These are phyloP conservation scores for Baffinella frigidus DNA, from an alignment of 208 protist species.

Conservation along the genomic window DNA sequence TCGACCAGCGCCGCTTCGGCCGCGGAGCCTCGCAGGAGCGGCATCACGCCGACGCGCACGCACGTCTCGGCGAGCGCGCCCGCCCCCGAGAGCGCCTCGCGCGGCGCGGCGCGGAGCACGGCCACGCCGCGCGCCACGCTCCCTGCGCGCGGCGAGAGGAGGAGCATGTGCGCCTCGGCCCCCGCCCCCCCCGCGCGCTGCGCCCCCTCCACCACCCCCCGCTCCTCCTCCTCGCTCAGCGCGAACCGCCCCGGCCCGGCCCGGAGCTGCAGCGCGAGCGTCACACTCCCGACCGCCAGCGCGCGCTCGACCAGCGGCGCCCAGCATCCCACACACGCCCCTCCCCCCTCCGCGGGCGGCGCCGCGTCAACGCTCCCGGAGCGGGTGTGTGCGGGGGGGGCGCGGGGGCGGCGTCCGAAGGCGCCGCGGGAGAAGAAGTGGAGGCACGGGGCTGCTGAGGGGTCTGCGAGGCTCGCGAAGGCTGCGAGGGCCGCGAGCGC, in stretches of 20 bases:
- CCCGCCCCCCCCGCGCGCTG: background rate
- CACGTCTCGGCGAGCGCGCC: too few relatives aligned
- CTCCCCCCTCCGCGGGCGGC: background rate
- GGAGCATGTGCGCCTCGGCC: background rate
- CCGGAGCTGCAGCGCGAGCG: background rate
- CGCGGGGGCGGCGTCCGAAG: too few relatives aligned
- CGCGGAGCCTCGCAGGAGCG: too few relatives aligned
- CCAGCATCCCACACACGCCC: background rate
- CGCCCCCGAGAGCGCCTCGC: background rate
- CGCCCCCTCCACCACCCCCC: background rate
- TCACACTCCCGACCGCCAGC: background rate
- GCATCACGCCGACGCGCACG: too few relatives aligned
- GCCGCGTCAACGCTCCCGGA: background rate
- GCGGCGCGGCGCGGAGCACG: background rate
- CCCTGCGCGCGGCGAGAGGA: background rate
- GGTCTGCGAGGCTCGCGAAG: background rate
- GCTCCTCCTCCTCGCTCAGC: background rate
- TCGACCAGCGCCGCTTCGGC: too few relatives aligned
- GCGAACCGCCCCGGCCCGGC: background rate
- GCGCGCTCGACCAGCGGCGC: background rate
- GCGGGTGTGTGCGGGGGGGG: too few relatives aligned
- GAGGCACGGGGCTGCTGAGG: background rate
- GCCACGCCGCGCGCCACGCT: background rate
- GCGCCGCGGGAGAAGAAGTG: background rate
- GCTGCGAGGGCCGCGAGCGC: background rate